Conservation (phyloP, 371 early-diverging fungal genomes). For the Zychaea mexicana region DNA sequence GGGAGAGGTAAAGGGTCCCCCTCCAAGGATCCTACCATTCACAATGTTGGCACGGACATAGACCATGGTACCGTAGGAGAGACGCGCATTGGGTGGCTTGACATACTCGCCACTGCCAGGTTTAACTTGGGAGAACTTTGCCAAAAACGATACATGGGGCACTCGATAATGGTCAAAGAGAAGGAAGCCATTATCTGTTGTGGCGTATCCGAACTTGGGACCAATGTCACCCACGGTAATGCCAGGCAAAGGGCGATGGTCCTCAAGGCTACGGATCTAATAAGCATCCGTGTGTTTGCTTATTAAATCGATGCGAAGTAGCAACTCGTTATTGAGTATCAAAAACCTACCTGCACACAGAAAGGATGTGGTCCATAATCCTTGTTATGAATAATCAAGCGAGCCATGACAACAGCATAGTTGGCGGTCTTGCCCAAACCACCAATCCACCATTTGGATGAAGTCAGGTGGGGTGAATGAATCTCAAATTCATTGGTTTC, state of each 20-base stretch:
- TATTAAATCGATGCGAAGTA: too few species aligned
- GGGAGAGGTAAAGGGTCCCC: too few species aligned
- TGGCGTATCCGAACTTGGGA: constrained; percentile 83
- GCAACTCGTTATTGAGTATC: too few species aligned
- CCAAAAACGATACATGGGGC: constrained; percentile 79
- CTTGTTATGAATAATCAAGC: constrained; percentile 78
- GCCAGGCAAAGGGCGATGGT: constrained; percentile 79
- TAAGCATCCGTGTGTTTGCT: too few species aligned
- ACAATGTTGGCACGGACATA: constrained; percentile 71
- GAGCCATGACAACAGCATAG: constrained; percentile 89
- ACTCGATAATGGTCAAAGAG: constrained; percentile 78
- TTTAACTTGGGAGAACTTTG: constrained; percentile 74
- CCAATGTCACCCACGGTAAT: constrained; percentile 91
- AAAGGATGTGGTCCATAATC: constrained; percentile 86
- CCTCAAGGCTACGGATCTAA: constrained; percentile 77
- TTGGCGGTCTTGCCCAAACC: constrained; percentile 71
- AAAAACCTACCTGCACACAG: too few species aligned
- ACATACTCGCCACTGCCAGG: constrained; percentile 66
- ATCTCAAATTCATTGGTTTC: constrained; percentile 86
- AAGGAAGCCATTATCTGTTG: constrained; percentile 88
- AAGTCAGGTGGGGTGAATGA: constrained; percentile 80
- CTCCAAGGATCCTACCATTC: constrained; percentile 23
- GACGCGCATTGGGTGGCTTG: constrained; percentile 71
- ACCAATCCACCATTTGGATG: constrained; percentile 94
- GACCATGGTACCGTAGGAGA: constrained; percentile 81